Evolutionary conservation across 208 protist genomes (phyloP), one percentile per base, ranked within the genome.

Genomic region (Leishmania arabica): DNA sequence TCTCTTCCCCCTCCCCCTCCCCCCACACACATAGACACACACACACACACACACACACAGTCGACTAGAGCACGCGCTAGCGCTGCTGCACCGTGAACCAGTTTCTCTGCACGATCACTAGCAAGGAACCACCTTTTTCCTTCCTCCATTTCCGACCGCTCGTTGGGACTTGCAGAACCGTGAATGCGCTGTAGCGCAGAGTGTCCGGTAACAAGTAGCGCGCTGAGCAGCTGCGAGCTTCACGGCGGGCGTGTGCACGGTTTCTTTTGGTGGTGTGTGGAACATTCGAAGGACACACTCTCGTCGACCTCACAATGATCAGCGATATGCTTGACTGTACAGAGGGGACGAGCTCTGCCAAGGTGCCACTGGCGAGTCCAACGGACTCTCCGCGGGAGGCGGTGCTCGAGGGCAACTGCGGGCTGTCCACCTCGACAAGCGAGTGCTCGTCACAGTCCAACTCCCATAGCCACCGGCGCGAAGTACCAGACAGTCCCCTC

Each of bases 371-470:
- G 66, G 66, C 47, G 60, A 85, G 77, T 37, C 77, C 82, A 7
- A 37, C 74, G 31, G 72, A 78, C 45, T 81, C 65, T 3, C 77
- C 77, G 62, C 54, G 51, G 37, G 72, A 79, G 19, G 40, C 49
- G 40, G 77, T 5, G 9, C 40, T 53, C 1, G 82, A 85, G 21
- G 73, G 53, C 17, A 37, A 2, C 45, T 78, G 56, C 65, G 82
- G 82, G 13, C 73, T 81, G 27, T 85, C 82, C 34, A 60, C 73
- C 24, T 56, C 82, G 6, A 75, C 77, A 42, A 85, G 82, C 56
- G 82, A 85, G 42, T 78, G 77, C 72, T 85, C 66, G 13, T 85
- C 82, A 0, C 77, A 79, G 65, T 58, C 77, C 31, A 76, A 60
- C 72, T 85, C 77, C 1, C 65, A 58, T 37, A 81, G 19, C 42